Conservation (phyloP, 371 early-diverging fungal genomes). For the Scutellospora calospora region DNA sequence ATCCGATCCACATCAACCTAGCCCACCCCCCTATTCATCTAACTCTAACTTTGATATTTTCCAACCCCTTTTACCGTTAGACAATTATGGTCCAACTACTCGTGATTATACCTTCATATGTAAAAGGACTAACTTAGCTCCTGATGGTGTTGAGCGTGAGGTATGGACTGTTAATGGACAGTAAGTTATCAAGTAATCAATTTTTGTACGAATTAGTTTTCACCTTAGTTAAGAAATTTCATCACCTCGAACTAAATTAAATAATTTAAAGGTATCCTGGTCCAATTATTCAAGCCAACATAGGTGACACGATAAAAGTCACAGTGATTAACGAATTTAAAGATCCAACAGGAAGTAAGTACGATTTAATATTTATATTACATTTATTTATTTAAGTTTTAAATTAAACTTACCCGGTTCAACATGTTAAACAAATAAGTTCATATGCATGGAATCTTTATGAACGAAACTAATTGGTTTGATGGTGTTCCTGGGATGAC, state of each 20-base stretch:
- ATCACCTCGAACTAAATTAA: no score
- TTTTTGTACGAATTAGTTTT: background rate
- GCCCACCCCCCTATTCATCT: no score
- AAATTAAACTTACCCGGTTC: no score
- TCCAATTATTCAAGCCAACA: constrained; percentile 38
- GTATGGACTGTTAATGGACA: constrained; percentile 43
- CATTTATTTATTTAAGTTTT: no score
- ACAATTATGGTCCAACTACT: background rate
- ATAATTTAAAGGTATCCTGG: constrained; percentile 43
- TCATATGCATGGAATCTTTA: background rate
- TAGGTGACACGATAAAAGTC: constrained; percentile 41
- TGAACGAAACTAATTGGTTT: background rate
- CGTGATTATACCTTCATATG: background rate
- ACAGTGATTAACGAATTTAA: constrained; percentile 30
- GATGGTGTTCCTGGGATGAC: background rate
- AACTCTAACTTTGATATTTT: no score
- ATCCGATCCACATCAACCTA: no score
- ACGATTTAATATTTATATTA: no score
- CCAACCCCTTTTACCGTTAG: no score
- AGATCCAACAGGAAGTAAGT: background rate
- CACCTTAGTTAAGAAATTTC: background rate
- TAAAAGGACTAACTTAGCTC: constrained; percentile 23
- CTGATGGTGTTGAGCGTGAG: constrained; percentile 8
- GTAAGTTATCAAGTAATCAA: constrained; percentile 38
- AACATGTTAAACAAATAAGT: no score